Conservation (phyloP, 768 basidiomycete species). For the Paxillus involutus region DNA sequence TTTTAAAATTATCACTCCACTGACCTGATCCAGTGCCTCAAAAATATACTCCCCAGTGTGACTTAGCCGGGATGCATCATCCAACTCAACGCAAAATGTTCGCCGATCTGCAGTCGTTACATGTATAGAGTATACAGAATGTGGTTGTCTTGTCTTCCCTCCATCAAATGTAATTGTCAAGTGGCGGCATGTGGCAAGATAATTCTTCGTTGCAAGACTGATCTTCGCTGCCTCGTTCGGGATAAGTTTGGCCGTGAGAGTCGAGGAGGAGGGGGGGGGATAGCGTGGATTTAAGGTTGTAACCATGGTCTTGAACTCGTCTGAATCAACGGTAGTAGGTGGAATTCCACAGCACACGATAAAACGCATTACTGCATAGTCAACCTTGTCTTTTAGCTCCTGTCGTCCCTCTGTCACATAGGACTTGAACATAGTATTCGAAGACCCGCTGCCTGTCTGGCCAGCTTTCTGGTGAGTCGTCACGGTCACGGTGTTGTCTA, state of each 20-base stretch:
- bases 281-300: constrained; percentile 1
- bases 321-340: neutral
- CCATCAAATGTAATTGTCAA: constrained; percentile 23
- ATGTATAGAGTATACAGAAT: constrained; percentile 22
- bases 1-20: neutral
- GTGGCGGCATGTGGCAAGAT: constrained; percentile 2
- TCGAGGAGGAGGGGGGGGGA: neutral
- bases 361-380: constrained; percentile 4
- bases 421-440: too few species aligned
- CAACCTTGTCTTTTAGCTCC: neutral
- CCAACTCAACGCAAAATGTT: constrained; percentile 9
- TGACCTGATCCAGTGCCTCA: constrained; percentile 13
- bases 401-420: neutral
- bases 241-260: too few species aligned
- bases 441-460: too few species aligned
- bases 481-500: too few species aligned
- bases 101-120: constrained; percentile 6
- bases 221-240: too few species aligned
- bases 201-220: constrained; percentile 1
- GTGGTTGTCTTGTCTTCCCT: constrained; percentile 5
- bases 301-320: constrained; percentile 3
- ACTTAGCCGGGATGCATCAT: constrained; percentile 20
- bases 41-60: constrained; percentile 29
- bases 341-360: constrained; percentile 13
- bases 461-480: too few species aligned